Conservation (phyloP, 202 grass and related monocot genomes). For the Zoysia matrella region DNA sequence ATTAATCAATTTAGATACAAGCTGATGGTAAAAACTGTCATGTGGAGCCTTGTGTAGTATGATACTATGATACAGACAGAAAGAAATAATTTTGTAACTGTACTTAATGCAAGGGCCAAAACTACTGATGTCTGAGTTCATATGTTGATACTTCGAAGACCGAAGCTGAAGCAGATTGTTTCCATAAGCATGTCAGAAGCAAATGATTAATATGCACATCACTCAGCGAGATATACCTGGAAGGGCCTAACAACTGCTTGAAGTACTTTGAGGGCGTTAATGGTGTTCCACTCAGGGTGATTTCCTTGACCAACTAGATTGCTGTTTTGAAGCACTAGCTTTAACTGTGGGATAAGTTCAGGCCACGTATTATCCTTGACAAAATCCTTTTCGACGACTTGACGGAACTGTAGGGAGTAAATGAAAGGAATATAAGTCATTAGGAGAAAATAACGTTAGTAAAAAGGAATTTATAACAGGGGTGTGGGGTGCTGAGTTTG, state of each 20-base stretch:
- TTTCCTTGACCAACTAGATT: conserved; percentile 58
- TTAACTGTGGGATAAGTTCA: conserved; percentile 77
- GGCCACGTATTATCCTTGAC: conserved; percentile 85
- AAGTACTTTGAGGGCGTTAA: conserved; percentile 79
- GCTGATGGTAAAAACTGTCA: not conserved
- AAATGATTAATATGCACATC: not conserved
- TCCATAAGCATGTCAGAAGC: conserved; percentile 5
- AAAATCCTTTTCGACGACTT: conserved; percentile 69
- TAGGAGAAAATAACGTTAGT: not conserved
- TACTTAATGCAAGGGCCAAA: not conserved
- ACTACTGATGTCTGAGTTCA: conserved; percentile 1
- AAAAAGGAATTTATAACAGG: not conserved
- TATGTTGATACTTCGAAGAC: conserved; percentile 10
- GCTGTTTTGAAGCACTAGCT: conserved; percentile 70
- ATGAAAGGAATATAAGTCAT: conserved; percentile 5
- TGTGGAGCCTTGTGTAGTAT: not conserved
- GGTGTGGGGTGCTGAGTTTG: not conserved
- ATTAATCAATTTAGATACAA: conserved; percentile 3
- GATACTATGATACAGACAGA: not conserved
- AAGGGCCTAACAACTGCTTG: conserved; percentile 75
- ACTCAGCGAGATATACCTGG: conserved; percentile 55
- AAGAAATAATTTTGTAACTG: conserved; percentile 2
- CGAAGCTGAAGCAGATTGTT: not conserved
- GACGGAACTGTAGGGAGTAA: conserved; percentile 57
- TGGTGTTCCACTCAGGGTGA: conserved; percentile 75